These are phyloP conservation scores for Sclerotinia borealis DNA, from an alignment of 2,329 filamentous ascomycete species.

Conservation along the genomic window DNA sequence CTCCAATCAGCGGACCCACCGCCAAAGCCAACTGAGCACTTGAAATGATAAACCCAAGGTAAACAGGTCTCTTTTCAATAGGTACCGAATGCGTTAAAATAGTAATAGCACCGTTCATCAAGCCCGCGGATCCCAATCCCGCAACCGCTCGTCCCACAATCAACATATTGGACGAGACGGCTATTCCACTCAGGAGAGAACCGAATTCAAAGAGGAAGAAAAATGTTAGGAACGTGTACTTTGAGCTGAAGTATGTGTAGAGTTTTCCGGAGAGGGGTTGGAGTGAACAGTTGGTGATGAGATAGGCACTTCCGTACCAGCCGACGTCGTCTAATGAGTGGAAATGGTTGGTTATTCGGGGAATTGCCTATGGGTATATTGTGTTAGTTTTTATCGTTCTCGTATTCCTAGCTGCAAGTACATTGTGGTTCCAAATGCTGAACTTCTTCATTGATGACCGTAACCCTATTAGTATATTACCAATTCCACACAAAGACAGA, in stretches of 20 bases:
- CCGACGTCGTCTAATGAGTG: slow-evolving; percentile 33
- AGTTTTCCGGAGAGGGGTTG: not conserved
- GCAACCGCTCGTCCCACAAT: slow-evolving; percentile 3
- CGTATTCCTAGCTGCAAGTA: too few relatives aligned
- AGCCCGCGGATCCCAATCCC: not conserved
- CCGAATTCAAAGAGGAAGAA: not conserved
- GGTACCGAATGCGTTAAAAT: not conserved
- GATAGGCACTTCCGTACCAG: slow-evolving; percentile 33
- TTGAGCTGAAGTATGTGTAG: not conserved
- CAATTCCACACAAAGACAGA: too few relatives aligned
- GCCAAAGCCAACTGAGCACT: slow-evolving; percentile 39
- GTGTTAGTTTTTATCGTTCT: too few relatives aligned
- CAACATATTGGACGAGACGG: slow-evolving; percentile 26
- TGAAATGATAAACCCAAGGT: slow-evolving; percentile 25
- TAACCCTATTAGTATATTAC: too few relatives aligned
- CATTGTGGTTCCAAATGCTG: too few relatives aligned
- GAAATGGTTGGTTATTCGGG: slow-evolving; percentile 33
- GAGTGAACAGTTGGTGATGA: slow-evolving; percentile 6
- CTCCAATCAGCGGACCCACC: slow-evolving; percentile 36
- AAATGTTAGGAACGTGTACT: not conserved
- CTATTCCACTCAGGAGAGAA: not conserved
- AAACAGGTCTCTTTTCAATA: not conserved
- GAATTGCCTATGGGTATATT: slow-evolving; percentile 13
- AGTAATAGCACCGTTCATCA: slow-evolving; percentile 1
- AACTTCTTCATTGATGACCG: too few relatives aligned